Base-by-base conservation (phyloP, 2,329 filamentous ascomycete genomes). In the Alternaria sp. region DNA sequence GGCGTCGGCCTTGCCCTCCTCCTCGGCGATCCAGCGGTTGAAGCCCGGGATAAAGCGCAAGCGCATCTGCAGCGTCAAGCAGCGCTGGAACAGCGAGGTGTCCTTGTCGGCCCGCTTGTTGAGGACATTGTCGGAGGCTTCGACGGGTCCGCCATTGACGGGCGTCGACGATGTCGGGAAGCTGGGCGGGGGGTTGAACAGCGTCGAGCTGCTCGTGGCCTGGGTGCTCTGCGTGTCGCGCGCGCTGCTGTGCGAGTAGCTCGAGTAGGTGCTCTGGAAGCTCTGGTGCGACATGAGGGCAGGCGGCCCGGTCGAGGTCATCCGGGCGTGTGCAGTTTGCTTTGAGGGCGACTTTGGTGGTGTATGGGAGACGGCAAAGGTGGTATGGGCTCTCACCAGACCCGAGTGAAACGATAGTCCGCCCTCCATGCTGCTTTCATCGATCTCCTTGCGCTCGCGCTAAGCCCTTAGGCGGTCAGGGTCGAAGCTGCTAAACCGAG, bases 81-180 rank as follows among this genome's bases (percentile, higher is more conserved):
- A 98, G 78, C 96, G 97, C 80, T 98, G 94, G 80, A 97, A 99
- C 24, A 99, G 87, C 11, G 94, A 97, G 61, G 90, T 87, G 57
- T 92, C 92, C 67, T 95, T 94, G 78, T 97, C 94, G 77, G 94
- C 95, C 77, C 92, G 91, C 80, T 94, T 92, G 81, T 99, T 99
- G 84, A 99, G 97, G 78, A 99, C 96, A 79, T 97, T 97, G 78
- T 91, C 87, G 61, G 91, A 93, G 62, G 93, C 91, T 72, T 92
- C 82, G 63, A 94, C 87, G 61, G 87, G 87, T 46, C 88, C 88
- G 61, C 84, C 87, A 63, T 84, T 81, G 57, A 77, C 69, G 53
- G 79, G 78, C 49, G 70, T 68, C 68, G 30, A 12, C 2, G 43
- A 7, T 1, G 51, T 24, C 22, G 53, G 41, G 43, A 68, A 73